phyloP scores from a whole-genome alignment of 2,329 filamentous ascomycete species.

The Beauveria pseudobassiana region DNA sequence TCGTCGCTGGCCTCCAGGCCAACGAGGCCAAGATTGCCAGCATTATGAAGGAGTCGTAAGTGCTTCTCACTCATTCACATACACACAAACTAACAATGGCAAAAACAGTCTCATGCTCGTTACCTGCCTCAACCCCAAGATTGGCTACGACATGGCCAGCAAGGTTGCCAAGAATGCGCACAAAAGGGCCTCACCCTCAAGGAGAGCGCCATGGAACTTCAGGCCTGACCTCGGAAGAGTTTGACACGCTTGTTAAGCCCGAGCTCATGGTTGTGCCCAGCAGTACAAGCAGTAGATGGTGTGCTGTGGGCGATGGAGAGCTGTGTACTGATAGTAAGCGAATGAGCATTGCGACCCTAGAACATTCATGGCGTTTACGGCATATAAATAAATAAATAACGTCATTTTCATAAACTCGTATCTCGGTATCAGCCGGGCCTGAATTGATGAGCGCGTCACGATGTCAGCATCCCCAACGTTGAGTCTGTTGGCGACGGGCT shows the following conservation, averaged over 20 bases:
- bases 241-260: conserved; percentile 80
- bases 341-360: not conserved
- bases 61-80: conserved; percentile 14
- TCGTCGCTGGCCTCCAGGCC: conserved; percentile 79
- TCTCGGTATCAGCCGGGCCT: no score
- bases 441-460: no score
- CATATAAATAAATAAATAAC: not conserved
- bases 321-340: not conserved
- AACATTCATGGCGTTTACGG: not conserved
- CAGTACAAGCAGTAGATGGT: conserved; percentile 42
- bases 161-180: conserved; percentile 98
- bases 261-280: conserved; percentile 92
- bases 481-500: no score
- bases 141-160: conserved; percentile 94
- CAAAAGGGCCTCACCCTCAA: conserved; percentile 95
- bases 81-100: conserved; percentile 15
- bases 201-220: conserved; percentile 85
- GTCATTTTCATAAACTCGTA: not conserved
- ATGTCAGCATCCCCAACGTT: no score
- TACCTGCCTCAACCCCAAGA: conserved; percentile 94
- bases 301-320: not conserved
- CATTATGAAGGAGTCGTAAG: conserved; percentile 91
- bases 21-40: conserved; percentile 88
- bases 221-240: conserved; percentile 86
- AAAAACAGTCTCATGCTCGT: conserved; percentile 83